These are phyloP conservation scores for Hondaea fermentalgiana DNA, from an alignment of 108 stramenopile species.

Conservation along the genomic window DNA sequence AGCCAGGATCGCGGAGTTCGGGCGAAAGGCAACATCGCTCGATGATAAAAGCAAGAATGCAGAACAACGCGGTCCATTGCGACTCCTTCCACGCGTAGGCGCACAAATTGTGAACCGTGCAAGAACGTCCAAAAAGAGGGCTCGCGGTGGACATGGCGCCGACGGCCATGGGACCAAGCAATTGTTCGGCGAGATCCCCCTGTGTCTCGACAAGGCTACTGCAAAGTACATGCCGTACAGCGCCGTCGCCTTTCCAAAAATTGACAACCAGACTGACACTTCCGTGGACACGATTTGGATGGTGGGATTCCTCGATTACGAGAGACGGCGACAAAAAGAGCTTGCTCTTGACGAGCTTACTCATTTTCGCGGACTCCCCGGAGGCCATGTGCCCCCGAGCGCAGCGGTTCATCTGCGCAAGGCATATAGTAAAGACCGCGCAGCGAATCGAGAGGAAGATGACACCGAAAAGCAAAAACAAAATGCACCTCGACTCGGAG, in stretches of 20 bases:
- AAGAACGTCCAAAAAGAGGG: neutral
- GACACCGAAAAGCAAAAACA: neutral
- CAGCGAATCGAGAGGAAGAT: neutral
- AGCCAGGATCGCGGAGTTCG: too few relatives aligned
- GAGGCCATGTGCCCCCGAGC: neutral
- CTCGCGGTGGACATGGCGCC: neutral
- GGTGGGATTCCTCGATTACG: conserved; percentile 1
- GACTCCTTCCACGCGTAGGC: too few relatives aligned
- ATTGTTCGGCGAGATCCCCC: neutral
- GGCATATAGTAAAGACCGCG: neutral
- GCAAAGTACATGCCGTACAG: conserved; percentile 3
- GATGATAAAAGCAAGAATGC: too few relatives aligned
- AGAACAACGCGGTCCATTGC: too few relatives aligned
- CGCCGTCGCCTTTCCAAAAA: neutral
- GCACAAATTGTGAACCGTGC: neutral
- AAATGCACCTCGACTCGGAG: neutral
- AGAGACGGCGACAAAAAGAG: neutral
- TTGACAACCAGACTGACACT: neutral
- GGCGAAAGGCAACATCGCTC: too few relatives aligned
- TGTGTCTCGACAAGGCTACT: neutral
- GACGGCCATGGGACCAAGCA: neutral
- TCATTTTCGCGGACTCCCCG: neutral
- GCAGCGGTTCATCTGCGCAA: neutral
- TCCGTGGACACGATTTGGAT: neutral
- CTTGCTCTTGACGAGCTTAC: neutral